Evolutionary conservation across 345 rosid genomes (phyloP).

Genomic region (Bretschneidera sinensis): DNA sequence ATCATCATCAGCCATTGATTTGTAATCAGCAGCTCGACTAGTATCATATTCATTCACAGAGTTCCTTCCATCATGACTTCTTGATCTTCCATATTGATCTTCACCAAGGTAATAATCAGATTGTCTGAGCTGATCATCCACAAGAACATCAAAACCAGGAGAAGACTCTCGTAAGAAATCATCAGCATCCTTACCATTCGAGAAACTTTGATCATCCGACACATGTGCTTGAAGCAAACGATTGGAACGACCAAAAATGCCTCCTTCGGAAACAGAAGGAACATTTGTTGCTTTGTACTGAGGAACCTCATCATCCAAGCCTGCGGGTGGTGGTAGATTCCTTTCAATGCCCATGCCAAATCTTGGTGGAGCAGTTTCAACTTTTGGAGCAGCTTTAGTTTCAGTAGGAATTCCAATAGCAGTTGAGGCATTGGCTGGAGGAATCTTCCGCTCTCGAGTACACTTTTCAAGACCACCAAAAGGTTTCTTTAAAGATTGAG

Average conservation of each 20-base stretch:
- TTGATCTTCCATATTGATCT: constrained; percentile 55
- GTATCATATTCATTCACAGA: constrained; percentile 54
- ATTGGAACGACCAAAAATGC: constrained; percentile 28
- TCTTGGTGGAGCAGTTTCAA: constrained; percentile 26
- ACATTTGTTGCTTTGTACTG: constrained; percentile 26
- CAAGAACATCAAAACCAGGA: constrained; percentile 97
- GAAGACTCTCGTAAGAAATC: constrained; percentile 78
- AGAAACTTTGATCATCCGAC: constrained; percentile 45
- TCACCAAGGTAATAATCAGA: constrained; percentile 67
- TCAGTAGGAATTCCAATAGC: constrained; percentile 25
- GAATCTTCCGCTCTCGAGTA: constrained; percentile 33
- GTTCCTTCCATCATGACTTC: constrained; percentile 54
- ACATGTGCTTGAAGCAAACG: constrained; percentile 40
- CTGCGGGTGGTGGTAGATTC: constrained; percentile 24
- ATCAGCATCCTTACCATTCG: constrained; percentile 58
- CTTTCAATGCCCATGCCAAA: constrained; percentile 31
- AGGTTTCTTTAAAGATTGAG: constrained; percentile 31
- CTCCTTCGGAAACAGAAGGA: constrained; percentile 36
- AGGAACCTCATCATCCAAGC: constrained; percentile 37
- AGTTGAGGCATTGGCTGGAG: constrained; percentile 28
- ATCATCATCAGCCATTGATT: constrained; percentile 39
- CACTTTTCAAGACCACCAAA: constrained; percentile 29
- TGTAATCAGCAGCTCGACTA: constrained; percentile 39
- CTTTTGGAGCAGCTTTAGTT: constrained; percentile 29
- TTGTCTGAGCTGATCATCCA: constrained; percentile 69